phyloP scores from a whole-genome alignment of 768 basidiomycete genomes.

The Termitomyces sp. region DNA sequence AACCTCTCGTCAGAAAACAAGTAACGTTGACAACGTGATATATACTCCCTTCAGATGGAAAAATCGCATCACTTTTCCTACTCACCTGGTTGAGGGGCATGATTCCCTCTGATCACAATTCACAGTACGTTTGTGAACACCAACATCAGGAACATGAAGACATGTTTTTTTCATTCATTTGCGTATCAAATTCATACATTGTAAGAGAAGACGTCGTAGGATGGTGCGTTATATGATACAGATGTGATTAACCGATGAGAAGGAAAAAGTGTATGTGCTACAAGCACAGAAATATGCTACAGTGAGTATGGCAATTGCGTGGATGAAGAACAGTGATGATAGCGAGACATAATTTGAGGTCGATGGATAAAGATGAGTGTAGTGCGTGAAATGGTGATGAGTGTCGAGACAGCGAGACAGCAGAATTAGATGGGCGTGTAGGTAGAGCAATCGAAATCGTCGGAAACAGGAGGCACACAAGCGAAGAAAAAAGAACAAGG shows the following conservation, averaged over 20 bases:
- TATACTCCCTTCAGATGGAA: background rate
- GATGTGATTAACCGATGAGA: background rate
- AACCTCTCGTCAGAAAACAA: too few species aligned
- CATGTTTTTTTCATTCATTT: background rate
- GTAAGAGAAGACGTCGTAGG: background rate
- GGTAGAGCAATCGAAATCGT: background rate
- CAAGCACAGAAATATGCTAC: conserved; percentile 22
- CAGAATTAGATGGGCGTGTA: background rate
- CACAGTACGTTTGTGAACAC: too few species aligned
- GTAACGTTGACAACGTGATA: background rate
- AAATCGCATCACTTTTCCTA: background rate
- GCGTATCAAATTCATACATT: background rate
- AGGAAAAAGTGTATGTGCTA: conserved; percentile 3
- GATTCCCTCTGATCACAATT: too few species aligned
- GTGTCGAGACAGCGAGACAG: background rate
- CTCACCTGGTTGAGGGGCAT: too few species aligned
- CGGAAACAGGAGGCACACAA: conserved; percentile 5
- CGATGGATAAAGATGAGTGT: background rate
- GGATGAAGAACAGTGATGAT: conserved; percentile 9
- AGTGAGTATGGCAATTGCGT: conserved; percentile 9
- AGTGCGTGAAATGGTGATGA: background rate
- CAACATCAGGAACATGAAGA: background rate
- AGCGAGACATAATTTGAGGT: background rate
- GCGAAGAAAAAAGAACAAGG: conserved; percentile 8
- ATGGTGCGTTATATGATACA: conserved; percentile 17